Base-by-base conservation (phyloP, 495 filamentous ascomycete species). In the Penicillium malachiteum region DNA sequence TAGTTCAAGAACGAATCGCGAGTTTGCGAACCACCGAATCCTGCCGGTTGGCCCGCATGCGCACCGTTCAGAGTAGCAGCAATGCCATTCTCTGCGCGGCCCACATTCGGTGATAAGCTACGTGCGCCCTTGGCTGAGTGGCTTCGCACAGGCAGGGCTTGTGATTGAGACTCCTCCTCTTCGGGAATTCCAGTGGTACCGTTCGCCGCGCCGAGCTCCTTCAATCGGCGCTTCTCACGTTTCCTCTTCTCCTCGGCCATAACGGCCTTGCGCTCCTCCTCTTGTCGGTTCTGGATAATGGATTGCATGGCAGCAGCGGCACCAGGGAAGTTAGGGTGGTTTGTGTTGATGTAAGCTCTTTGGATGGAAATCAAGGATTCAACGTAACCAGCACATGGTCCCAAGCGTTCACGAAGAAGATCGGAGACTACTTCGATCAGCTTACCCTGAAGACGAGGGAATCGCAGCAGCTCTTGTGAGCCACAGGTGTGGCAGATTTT, bases 401-500 rank as follows among this genome's bases (percentile, higher is more conserved):
- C 93, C 30, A 97, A 75, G 40, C 92, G 83, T 71, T 99, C 94
- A 45, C 94, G 86, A 44, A 99, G 83, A 42, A 99, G 86, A 67
- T 99, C 94, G 7, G 93, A 97, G 1, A 99, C 94, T 7, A 97
- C 94, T 70, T 99, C 94, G 55, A 99, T 99, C 16, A 99, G 84
- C 67, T 97, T 99, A 31, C 85, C 94, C 70, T 99, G 94, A 11
- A 99, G 81, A 42, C 94, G 87, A 7, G 94, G 94, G 68, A 95
- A 99, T 43, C 94, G 80, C 44, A 90, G 81, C 13, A 97, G 83
- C 70, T 99, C 94, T 21, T 88, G 93, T 4, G 91, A 96, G 44
- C 95, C 95, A 76, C 94, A 99, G 2, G 94, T 99, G 70, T 99
- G 94, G 69, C 94, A 95, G 52, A 99, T 97, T 71, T 99, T 99